These are phyloP conservation scores for Phytopythium mirpurense DNA, from an alignment of 352 stramenopile species.

Conservation along the genomic window DNA sequence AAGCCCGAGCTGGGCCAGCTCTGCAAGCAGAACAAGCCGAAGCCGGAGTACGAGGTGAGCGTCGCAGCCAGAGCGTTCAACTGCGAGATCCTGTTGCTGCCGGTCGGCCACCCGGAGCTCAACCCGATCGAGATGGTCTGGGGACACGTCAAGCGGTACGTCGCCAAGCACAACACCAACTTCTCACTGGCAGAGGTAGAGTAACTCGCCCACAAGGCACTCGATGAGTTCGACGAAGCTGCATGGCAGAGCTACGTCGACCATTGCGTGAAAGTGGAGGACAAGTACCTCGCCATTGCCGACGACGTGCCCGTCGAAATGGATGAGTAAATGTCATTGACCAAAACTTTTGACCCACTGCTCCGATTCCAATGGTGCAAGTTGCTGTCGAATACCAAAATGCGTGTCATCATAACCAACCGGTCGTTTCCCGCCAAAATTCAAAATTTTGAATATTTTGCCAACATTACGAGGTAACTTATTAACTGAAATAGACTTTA, in stretches of 20 bases:
- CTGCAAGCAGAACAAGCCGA: constrained; percentile 12
- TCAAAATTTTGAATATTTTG: too few species aligned
- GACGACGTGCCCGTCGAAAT: neutral
- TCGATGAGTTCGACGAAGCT: constrained; percentile 8
- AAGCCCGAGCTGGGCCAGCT: constrained; percentile 3
- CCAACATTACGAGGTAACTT: too few species aligned
- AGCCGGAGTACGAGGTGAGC: neutral
- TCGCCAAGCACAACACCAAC: constrained; percentile 11
- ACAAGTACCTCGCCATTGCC: constrained; percentile 3
- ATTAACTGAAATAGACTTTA: too few species aligned
- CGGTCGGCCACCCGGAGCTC: constrained; percentile 13
- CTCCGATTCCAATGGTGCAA: too few species aligned
- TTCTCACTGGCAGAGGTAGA: constrained; percentile 17
- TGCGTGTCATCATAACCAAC: too few species aligned
- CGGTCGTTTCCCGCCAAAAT: too few species aligned
- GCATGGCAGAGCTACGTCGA: constrained; percentile 11
- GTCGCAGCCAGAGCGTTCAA: constrained; percentile 3
- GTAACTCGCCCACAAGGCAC: constrained; percentile 1
- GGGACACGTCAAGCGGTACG: constrained; percentile 11
- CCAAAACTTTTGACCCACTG: too few species aligned
- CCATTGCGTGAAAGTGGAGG: constrained; percentile 15
- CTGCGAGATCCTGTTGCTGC: constrained; percentile 9
- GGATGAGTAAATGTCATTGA: too few species aligned
- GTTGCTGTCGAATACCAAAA: too few species aligned
- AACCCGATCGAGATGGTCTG: constrained; percentile 20